A percentile compares a stretch with the other conserved stretches of the same genome.
Conservation (phyloP, 495 filamentous ascomycete species). For the Aspergillus sparsus region DNA sequence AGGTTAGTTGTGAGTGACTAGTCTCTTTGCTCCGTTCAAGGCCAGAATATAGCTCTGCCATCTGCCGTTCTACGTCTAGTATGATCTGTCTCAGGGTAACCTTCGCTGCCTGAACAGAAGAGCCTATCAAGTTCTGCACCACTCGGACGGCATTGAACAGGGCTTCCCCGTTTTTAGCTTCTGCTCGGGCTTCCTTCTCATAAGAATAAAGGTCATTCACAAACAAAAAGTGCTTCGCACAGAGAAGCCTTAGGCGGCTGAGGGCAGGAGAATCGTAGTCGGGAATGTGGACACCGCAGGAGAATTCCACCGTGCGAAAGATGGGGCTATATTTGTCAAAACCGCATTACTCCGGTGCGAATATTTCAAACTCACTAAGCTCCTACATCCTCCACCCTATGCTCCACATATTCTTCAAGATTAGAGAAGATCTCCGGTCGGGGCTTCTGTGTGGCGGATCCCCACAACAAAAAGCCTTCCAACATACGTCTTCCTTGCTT, state of each 20-base stretch:
- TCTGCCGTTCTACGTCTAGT: slow-evolving; percentile 16
- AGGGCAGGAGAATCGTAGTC: not conserved
- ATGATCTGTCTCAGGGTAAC: slow-evolving; percentile 8
- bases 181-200: slow-evolving; percentile 17
- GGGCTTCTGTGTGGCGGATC: not conserved
- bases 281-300: not conserved
- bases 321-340: slow-evolving; percentile 7
- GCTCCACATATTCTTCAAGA: slow-evolving; percentile 17
- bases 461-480: slow-evolving; percentile 13
- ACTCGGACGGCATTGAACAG: slow-evolving; percentile 21
- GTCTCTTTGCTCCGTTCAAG: not conserved
- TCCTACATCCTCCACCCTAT: slow-evolving; percentile 14
- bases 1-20: slow-evolving; percentile 4
- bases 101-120: slow-evolving; percentile 8
- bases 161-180: not conserved
- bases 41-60: slow-evolving; percentile 12
- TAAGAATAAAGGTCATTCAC: slow-evolving; percentile 27
- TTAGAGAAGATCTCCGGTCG: not conserved
- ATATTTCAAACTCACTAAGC: slow-evolving; percentile 9
- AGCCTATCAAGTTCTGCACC: slow-evolving; percentile 10
- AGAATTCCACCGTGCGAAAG: slow-evolving; percentile 18
- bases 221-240: slow-evolving; percentile 18
- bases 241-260: slow-evolving; percentile 7
- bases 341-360: not conserved
- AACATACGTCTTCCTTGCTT: slow-evolving; percentile 14